phyloP scores from a whole-genome alignment of 2,329 filamentous ascomycete genomes.

The Diaporthe aspalathi region DNA sequence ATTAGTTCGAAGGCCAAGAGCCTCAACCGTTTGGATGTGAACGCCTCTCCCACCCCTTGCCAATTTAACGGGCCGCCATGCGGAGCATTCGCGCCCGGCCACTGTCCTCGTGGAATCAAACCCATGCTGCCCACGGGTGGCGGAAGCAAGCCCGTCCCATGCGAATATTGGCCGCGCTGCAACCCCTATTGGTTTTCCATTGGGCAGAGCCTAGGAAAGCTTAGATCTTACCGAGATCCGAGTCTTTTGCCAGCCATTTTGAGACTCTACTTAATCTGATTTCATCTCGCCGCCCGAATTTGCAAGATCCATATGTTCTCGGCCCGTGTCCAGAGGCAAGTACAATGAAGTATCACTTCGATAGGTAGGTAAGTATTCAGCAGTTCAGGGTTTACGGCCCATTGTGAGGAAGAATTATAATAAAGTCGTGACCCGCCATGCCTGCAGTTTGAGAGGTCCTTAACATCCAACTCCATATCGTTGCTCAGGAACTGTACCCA shows the following conservation, averaged over 20 bases:
- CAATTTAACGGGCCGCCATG: conserved; percentile 1
- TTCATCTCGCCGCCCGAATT: conserved; percentile 8
- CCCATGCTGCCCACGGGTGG: background rate
- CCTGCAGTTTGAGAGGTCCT: background rate
- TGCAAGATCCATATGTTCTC: background rate
- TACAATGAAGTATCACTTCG: background rate
- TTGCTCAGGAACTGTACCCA: background rate
- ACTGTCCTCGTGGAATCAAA: background rate
- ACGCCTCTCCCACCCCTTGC: conserved; percentile 10
- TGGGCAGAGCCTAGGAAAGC: background rate
- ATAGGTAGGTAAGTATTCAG: no score
- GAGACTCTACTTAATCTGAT: conserved; percentile 7
- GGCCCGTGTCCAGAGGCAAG: background rate
- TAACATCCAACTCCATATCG: background rate
- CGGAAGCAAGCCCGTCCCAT: conserved; percentile 8
- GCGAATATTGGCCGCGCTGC: conserved; percentile 1
- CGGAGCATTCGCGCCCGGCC: conserved; percentile 5
- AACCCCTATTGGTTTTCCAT: background rate
- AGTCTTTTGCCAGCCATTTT: background rate
- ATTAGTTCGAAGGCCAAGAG: conserved; percentile 22
- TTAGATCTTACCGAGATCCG: conserved; percentile 19
- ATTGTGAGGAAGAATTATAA: background rate
- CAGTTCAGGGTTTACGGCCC: background rate
- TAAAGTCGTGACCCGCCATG: background rate
- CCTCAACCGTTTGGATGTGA: conserved; percentile 1